Evolutionary conservation across 208 protist species (phyloP).

Genomic region (Trypanosomatidae sp.): DNA sequence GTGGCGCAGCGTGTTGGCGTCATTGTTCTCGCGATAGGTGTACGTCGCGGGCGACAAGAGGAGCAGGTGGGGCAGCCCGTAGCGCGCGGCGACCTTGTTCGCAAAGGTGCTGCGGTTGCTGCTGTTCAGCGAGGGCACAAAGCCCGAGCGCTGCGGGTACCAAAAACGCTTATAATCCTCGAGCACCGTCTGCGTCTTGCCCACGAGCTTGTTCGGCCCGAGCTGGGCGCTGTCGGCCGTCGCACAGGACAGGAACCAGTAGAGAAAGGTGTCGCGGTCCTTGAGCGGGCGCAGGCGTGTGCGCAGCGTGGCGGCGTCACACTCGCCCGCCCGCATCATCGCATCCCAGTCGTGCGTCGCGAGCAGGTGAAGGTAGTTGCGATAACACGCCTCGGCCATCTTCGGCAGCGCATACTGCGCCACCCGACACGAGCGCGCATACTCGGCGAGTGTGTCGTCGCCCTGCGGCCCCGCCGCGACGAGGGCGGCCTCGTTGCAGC

Average conservation of each 20-base stretch:
- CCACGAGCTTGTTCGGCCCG: conserved; percentile 80
- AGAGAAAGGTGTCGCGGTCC: conserved; percentile 63
- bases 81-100: conserved; percentile 38
- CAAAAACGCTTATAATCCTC: conserved; percentile 77
- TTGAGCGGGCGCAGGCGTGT: conserved; percentile 35
- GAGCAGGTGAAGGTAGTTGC: conserved; percentile 63
- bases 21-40: conserved; percentile 77
- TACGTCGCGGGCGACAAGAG: conserved; percentile 55
- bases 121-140: conserved; percentile 56
- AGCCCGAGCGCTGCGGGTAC: conserved; percentile 52
- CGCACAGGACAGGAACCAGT: conserved; percentile 73
- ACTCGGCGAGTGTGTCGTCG: conserved; percentile 49
- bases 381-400: conserved; percentile 55
- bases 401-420: conserved; percentile 76
- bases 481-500: conserved; percentile 3
- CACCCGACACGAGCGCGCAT: conserved; percentile 28
- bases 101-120: conserved; percentile 36
- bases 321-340: conserved; percentile 9
- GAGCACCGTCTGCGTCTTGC: conserved; percentile 37
- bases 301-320: neutral
- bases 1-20: conserved; percentile 42
- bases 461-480: conserved; percentile 3
- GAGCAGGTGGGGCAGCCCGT: conserved; percentile 56
- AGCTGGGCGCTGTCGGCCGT: conserved; percentile 65
- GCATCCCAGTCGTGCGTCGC: conserved; percentile 44